Evolutionary conservation across 148 eudicot species (phyloP), one percentile per base, ranked within the genome.

Genomic region (Silene latifolia): DNA sequence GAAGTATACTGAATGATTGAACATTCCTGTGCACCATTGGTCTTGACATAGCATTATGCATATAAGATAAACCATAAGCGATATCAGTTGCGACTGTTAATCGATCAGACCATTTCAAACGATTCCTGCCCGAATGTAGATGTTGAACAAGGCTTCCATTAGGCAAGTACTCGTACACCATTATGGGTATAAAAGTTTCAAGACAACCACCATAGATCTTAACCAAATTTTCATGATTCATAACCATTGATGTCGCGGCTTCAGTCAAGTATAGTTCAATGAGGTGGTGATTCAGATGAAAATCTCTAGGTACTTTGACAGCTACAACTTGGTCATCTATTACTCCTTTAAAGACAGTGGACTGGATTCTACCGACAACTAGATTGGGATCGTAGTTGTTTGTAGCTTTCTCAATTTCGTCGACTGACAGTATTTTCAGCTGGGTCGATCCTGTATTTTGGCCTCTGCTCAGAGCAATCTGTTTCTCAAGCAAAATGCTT

Each of bases 121-220:
- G 39, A 57, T 51, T 63, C 2, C 10, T 62, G 47, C 0, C 19
- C 27, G 56, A 39, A 71, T 71, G 68, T 9, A 77, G 48, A 63
- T 20, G 63, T n/a, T 69, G 7, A 57, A 35, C 63, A 21, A 83
- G 82, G 69, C 76, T 77, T 67, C 78, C 80, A 17, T 80, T 72
- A 65, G 76, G 75, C 58, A 83, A 63, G 66, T 64, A 83, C 27
- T 75, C 82, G 39, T 74, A 83, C 4, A 74, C 83, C 13, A 77
- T 76, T 21, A 83, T 59, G 3, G 83, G 81, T 0, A 83, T 24
- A 24, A 19, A 58, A 0, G 79, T 69, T 76, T 83, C 83, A 0
- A 83, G 78, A 72, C 86, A 83, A 67, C 79, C 74, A 1, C 86
- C 86, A 44, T 73, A 74, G 15, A 80, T 15, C 39, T 69, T 74